phyloP scores from a whole-genome alignment of 345 rosid genomes.

The Nasturtium officinale region DNA sequence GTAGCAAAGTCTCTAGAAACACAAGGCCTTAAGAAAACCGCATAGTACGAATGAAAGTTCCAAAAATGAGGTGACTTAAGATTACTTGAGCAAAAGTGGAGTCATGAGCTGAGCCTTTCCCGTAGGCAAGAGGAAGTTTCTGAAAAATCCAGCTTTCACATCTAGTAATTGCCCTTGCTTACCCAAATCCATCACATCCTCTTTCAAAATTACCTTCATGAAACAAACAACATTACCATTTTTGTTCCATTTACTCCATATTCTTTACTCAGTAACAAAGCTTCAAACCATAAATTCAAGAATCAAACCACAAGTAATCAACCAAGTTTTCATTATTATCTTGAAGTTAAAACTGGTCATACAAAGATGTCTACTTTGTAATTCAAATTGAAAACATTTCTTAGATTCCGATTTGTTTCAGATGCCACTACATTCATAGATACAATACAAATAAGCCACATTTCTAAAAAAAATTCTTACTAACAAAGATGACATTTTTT shows the following conservation, averaged over 20 bases:
- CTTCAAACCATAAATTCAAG: not conserved
- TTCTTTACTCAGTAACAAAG: not conserved
- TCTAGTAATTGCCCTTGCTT: conserved; percentile 77
- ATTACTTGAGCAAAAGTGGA: conserved; percentile 74
- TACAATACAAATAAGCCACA: not conserved
- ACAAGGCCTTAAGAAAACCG: not conserved
- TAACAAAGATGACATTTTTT: not conserved
- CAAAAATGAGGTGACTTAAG: not conserved
- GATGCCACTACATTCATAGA: not conserved
- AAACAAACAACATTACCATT: conserved; percentile 21
- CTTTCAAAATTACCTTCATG: conserved; percentile 79
- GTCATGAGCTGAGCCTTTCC: conserved; percentile 92
- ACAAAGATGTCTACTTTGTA: conserved; percentile 1
- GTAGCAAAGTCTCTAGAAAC: not conserved
- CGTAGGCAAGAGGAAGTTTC: conserved; percentile 78
- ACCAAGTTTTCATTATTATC: not conserved
- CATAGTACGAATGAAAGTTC: not conserved
- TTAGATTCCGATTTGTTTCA: not conserved
- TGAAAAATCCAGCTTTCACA: conserved; percentile 86
- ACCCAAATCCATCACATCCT: conserved; percentile 72
- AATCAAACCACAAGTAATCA: conserved; percentile 19
- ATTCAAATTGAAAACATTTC: not conserved
- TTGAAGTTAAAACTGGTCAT: not conserved
- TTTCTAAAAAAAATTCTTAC: not conserved
- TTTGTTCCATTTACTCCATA: not conserved